phyloP scores from a whole-genome alignment of 176 grass and related monocot genomes.

The Stipa capillata region DNA sequence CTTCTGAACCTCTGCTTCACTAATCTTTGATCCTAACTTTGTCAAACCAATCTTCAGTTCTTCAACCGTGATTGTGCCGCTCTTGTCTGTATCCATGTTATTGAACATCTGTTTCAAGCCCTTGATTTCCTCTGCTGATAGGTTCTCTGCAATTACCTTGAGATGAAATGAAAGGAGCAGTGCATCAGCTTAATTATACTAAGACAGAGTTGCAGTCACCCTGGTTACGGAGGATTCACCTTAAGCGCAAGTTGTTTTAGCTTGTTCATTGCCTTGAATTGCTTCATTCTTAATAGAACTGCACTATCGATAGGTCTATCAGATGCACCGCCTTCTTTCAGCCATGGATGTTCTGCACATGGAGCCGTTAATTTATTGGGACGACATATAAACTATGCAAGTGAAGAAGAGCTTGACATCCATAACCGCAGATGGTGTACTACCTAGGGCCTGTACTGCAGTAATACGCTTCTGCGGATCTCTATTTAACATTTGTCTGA shows the following conservation, averaged over 20 bases:
- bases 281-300: constrained; percentile 80
- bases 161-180: not conserved
- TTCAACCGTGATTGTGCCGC: constrained; percentile 68
- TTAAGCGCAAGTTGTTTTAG: constrained; percentile 82
- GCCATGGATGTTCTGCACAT: constrained; percentile 74
- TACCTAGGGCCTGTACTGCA: constrained; percentile 57
- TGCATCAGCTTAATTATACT: not conserved
- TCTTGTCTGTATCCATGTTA: constrained; percentile 81
- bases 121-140: constrained; percentile 52
- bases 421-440: not conserved
- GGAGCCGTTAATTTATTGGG: not conserved
- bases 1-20: constrained; percentile 54
- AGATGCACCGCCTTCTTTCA: constrained; percentile 68
- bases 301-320: constrained; percentile 87
- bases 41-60: constrained; percentile 62
- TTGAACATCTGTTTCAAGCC: constrained; percentile 79
- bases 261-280: constrained; percentile 90
- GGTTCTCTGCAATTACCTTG: constrained; percentile 66
- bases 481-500: constrained; percentile 48
- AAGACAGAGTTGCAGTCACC: not conserved
- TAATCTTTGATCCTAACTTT: constrained; percentile 51
- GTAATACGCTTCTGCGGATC: constrained; percentile 55
- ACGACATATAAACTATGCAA: not conserved
- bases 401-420: not conserved
- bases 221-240: constrained; percentile 33